Evolutionary conservation across 805 yeast genomes (phyloP).

Genomic region (Hanseniaspora meyeri): DNA sequence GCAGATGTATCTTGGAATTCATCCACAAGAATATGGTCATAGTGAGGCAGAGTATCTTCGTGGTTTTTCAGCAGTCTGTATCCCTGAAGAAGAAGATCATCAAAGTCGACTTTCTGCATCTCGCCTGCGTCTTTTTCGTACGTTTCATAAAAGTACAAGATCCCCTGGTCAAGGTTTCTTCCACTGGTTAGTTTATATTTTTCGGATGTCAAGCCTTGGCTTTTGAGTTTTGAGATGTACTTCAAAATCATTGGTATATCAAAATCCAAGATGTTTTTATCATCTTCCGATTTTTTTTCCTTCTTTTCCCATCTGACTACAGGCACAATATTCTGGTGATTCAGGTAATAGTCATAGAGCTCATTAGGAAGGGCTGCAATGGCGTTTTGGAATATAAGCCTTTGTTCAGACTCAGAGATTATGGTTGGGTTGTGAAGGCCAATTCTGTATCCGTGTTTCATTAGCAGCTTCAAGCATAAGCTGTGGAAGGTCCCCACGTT

Average conservation of each 20-base stretch:
- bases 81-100: constrained; percentile 58
- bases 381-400: constrained; percentile 26
- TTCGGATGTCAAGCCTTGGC: constrained; percentile 37
- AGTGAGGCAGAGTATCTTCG: constrained; percentile 33
- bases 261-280: constrained; percentile 24
- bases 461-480: constrained; percentile 51
- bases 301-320: constrained; percentile 18
- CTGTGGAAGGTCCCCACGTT: constrained; percentile 86
- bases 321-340: constrained; percentile 23
- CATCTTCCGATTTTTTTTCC: background rate
- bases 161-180: constrained; percentile 24
- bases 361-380: constrained; percentile 27
- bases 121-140: constrained; percentile 41
- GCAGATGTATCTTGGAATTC: constrained; percentile 89
- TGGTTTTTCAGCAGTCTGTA: constrained; percentile 34
- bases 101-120: constrained; percentile 57
- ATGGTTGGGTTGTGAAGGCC: constrained; percentile 39
- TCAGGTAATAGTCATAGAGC: constrained; percentile 25
- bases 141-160: constrained; percentile 33
- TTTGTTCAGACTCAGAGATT: constrained; percentile 54
- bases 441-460: constrained; percentile 40
- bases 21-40: constrained; percentile 72
- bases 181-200: constrained; percentile 25
- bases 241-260: constrained; percentile 33
- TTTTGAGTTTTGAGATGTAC: constrained; percentile 45